Base-by-base conservation (phyloP, 768 basidiomycete species). In the Mycena kentingensis region DNA sequence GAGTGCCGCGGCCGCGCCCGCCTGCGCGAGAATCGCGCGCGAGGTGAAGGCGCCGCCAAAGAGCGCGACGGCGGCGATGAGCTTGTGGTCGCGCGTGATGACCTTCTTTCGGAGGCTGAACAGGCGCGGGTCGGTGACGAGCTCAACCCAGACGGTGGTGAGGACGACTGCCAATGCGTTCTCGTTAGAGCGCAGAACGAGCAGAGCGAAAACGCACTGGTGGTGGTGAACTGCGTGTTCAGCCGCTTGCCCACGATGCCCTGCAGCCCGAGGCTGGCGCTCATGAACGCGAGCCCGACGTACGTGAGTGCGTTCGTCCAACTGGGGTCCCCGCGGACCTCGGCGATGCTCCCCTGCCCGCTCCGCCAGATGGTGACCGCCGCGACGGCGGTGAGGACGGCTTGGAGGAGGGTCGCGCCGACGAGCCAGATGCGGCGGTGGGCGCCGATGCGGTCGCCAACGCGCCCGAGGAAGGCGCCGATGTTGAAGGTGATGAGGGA, bases 131-230 rank as follows among this genome's bases (percentile, higher is more conserved):
- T 92, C 90, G 42, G 85, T 83, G 78, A 89, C 78, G 39, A 94
- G 80, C 61, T 94, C 91, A 60, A 91, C 88, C 90, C 90, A 94
- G 50, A 92, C 78, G 15, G 88, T 89, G 13, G 92, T 94, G 10
- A 93, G 75, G 35, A 93, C 89, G 56, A 92, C 89, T 83, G 64
- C n/a, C 29, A 22, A 13, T 21, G 21, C 35, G 18, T 32, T 4
- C 24, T 45, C 38, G 27, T 21, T 22, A 21, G 24, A 3, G 21
- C 12, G 27, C 24, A 27, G 44, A 45, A 36, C 25, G 51, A 26
- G 34, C 16, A 49, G 41, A 8, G 46, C 15, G 51, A 22, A 19
- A 46, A 77, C 81, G 62, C 38, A 87, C 87, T 84, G 13, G 86
- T 87, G 0, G 86, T 88, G n/a, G 85, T 84, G 63, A 88, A 93